Percentiles rank a stretch among this genome's conserved stretches.
These are phyloP conservation scores for Didymella arachidicola DNA, from an alignment of 2,329 filamentous ascomycete species.

Conservation along the genomic window DNA sequence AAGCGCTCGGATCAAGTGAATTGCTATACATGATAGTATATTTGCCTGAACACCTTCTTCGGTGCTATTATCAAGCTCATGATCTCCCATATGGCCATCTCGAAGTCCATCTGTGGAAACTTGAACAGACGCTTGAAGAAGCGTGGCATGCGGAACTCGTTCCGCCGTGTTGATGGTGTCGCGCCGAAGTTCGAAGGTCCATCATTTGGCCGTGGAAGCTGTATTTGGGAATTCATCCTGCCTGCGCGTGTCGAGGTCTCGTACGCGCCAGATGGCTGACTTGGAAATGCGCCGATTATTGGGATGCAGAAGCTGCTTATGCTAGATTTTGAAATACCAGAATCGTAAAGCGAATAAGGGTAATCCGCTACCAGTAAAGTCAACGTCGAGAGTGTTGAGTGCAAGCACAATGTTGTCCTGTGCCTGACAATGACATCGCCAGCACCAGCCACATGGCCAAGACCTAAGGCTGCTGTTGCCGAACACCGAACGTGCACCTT, in stretches of 20 bases:
- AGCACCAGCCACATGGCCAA: conserved; percentile 28
- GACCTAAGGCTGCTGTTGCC: conserved; percentile 13
- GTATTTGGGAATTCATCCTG: conserved; percentile 67
- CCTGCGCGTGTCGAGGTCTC: conserved; percentile 7
- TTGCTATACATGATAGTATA: conserved; percentile 70
- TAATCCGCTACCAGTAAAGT: conserved; percentile 2
- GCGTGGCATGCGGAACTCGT: conserved; percentile 67
- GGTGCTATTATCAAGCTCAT: conserved; percentile 71
- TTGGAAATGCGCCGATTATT: neutral
- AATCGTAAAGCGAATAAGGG: neutral
- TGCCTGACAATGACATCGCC: conserved; percentile 25
- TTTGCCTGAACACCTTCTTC: conserved; percentile 74
- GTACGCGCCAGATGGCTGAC: conserved; percentile 16
- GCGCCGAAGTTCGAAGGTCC: conserved; percentile 61
- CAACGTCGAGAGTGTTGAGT: conserved; percentile 1
- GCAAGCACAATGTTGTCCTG: conserved; percentile 18
- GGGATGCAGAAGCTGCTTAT: neutral
- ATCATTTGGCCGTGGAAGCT: conserved; percentile 65
- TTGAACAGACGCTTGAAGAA: conserved; percentile 76
- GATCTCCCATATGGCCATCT: conserved; percentile 78
- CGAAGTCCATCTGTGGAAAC: conserved; percentile 77
- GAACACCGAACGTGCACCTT: conserved; percentile 16
- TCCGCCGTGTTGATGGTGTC: conserved; percentile 57
- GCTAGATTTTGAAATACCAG: neutral
- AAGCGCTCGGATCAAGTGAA: neutral